phyloP scores from a whole-genome alignment of 805 yeast genomes.

The Metschnikowia reukaufii region DNA sequence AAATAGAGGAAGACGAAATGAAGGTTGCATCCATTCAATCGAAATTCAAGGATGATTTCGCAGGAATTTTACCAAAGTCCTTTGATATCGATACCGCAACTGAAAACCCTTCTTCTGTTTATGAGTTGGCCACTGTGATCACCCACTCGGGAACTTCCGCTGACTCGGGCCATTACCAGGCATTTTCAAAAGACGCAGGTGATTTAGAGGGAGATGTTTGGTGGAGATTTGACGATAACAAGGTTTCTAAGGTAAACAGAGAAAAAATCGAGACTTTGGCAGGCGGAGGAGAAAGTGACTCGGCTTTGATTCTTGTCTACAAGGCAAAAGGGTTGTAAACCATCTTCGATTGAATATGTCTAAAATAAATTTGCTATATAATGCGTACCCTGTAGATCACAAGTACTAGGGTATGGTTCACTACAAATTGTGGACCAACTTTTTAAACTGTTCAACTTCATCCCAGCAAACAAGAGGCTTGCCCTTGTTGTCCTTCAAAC shows the following conservation, averaged over 20 bases:
- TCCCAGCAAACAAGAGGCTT: conserved; percentile 81
- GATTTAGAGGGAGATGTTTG: conserved; percentile 71
- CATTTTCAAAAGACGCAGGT: conserved; percentile 71
- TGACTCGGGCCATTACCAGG: conserved; percentile 96
- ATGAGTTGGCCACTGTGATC: conserved; percentile 77
- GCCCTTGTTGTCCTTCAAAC: conserved; percentile 62
- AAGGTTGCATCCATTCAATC: conserved; percentile 47
- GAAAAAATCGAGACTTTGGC: conserved; percentile 83
- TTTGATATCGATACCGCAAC: conserved; percentile 42
- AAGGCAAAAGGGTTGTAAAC: conserved; percentile 66
- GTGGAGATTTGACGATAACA: conserved; percentile 96
- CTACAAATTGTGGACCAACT: conserved; percentile 50
- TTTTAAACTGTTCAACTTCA: conserved; percentile 68
- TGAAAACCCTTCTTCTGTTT: conserved; percentile 84
- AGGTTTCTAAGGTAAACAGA: conserved; percentile 71
- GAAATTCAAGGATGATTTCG: conserved; percentile 52
- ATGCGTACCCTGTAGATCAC: no score
- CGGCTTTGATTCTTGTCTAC: conserved; percentile 86
- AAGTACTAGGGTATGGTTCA: no score
- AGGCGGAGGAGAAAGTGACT: conserved; percentile 98
- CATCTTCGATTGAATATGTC: conserved; percentile 6
- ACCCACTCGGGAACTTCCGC: conserved; percentile 96
- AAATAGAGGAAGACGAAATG: conserved; percentile 52
- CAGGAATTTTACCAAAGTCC: conserved; percentile 41
- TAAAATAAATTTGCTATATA: background rate